phyloP scores from a whole-genome alignment of 495 filamentous ascomycete genomes.

The Daldinia childiae region DNA sequence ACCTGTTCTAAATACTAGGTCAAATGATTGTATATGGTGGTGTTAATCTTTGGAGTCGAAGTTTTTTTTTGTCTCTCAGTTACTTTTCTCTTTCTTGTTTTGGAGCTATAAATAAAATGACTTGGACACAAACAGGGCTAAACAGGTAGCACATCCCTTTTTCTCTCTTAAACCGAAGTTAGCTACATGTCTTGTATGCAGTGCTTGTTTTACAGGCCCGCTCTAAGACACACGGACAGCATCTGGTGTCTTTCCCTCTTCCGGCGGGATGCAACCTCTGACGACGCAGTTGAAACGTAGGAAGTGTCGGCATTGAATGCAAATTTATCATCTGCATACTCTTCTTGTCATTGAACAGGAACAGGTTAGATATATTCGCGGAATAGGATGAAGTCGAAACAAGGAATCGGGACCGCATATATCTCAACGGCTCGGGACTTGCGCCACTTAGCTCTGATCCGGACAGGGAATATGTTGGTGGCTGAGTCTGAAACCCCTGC shows the following conservation, averaged over 20 bases:
- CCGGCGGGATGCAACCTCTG: neutral
- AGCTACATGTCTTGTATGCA: slow-evolving; percentile 1
- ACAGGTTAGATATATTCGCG: neutral
- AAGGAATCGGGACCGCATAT: slow-evolving; percentile 19
- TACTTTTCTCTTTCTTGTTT: neutral
- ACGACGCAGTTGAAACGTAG: neutral
- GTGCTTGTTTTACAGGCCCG: slow-evolving; percentile 10
- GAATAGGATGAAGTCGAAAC: slow-evolving; percentile 31
- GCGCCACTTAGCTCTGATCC: slow-evolving; percentile 14
- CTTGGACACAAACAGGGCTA: neutral
- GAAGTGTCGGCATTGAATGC: neutral
- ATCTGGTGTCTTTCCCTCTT: neutral
- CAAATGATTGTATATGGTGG: too few species aligned
- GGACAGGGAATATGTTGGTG: neutral
- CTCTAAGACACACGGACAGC: slow-evolving; percentile 6
- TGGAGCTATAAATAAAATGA: neutral
- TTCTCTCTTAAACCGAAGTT: neutral
- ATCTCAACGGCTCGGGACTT: slow-evolving; percentile 11
- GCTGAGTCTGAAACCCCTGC: slow-evolving; percentile 18
- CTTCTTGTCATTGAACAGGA: neutral
- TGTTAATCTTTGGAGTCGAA: too few species aligned
- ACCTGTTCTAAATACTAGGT: too few species aligned
- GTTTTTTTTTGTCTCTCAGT: neutral
- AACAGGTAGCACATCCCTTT: neutral
- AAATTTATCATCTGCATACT: neutral